phyloP scores from a whole-genome alignment of 1,284 basidiomycete species.

The Ceratobasidium theobromae region DNA sequence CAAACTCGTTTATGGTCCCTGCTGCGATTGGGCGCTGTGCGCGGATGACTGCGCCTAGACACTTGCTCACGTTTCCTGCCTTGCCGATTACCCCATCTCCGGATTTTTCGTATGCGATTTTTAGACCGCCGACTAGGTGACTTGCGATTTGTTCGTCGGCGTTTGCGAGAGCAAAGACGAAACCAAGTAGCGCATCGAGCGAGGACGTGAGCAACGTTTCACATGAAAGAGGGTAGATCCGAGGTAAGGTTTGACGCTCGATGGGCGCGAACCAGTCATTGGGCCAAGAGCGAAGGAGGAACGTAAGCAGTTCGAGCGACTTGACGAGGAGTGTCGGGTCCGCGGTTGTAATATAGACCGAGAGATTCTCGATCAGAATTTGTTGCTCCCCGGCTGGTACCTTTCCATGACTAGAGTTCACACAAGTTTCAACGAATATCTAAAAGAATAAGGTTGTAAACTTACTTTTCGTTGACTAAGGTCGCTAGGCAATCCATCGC shows the following conservation, averaged over 20 bases:
- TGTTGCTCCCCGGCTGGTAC: conserved; percentile 64
- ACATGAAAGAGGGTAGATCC: conserved; percentile 70
- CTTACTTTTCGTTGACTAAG: conserved; percentile 62
- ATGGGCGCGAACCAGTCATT: conserved; percentile 66
- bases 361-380: conserved; percentile 70
- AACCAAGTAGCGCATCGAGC: conserved; percentile 77
- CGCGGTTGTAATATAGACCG: conserved; percentile 65
- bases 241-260: conserved; percentile 65
- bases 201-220: conserved; percentile 74
- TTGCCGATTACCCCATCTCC: conserved; percentile 56
- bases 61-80: conserved; percentile 70
- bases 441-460: neutral
- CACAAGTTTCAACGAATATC: neutral
- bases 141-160: conserved; percentile 80
- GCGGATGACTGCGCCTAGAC: conserved; percentile 77
- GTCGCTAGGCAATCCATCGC: conserved; percentile 79
- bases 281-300: conserved; percentile 71
- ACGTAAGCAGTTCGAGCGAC: conserved; percentile 67
- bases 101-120: conserved; percentile 60
- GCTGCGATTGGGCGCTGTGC: conserved; percentile 69
- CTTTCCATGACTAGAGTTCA: conserved; percentile 33
- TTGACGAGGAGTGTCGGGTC: conserved; percentile 80
- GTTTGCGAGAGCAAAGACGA: conserved; percentile 78
- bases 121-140: conserved; percentile 72
- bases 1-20: conserved; percentile 78